Evolutionary conservation across 2,329 filamentous ascomycete species (phyloP), one percentile per base, ranked within the genome.

Genomic region (Botryotinia calthae): DNA sequence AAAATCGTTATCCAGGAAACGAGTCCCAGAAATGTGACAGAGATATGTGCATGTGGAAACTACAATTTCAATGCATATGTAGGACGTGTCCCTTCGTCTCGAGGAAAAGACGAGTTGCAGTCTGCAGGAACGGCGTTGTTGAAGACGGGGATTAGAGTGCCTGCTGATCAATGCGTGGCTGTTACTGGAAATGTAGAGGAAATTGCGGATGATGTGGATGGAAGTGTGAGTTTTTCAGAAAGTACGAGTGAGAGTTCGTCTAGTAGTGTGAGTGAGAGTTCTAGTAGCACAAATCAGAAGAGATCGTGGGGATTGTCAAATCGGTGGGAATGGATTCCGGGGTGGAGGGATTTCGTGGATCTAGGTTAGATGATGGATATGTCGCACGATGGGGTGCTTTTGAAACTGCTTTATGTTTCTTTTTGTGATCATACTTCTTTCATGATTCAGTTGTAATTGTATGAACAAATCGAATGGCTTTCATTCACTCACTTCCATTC

Each of bases 41-140:
- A 48, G 34, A 44, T 31, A 2, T 72, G 71, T 1, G 44, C 3
- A 0, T 72, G 71, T 69, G 71, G 71, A 14, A 72, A 69, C 14
- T 72, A 72, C 16, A 72, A 72, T 31, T 72, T 72, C 16, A 72
- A 72, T 62, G 71, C 71, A 2, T 72, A 72, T 69, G 64, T 72
- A 10, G 71, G 71, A n/a, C 46, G 18, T 14, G 54, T 69, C 22
- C 68, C 68, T 9, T 12, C 63, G 0, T 16, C 42, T 1, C 22
- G 34, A 12, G 44, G 22, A 5, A 34, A 25, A 2, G 71, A 72
- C 37, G 3, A 25, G 18, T 54, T 72, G n/a, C 1, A 2, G 10
- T 2, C 14, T 5, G 40, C 40, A 0, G 70, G 70, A 7, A 16
- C 42, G 3, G 22, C 48, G 6, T 10, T 34, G 28, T 72, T 72